Evolutionary conservation across 1,284 basidiomycete species (phyloP).

Genomic region (Fomitopsis palustris): DNA sequence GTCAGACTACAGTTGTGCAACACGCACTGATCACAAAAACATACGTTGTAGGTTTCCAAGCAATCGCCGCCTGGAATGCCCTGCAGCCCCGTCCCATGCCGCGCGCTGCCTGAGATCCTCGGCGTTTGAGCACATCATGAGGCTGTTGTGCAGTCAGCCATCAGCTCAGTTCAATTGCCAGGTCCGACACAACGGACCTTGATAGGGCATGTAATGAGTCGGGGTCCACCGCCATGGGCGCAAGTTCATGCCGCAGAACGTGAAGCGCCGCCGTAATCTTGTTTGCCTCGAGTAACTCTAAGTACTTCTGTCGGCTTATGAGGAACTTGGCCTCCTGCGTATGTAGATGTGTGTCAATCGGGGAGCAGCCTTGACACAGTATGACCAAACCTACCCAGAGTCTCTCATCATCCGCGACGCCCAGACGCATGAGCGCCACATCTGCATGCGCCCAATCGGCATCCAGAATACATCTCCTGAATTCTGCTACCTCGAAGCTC

Average conservation of each 20-base stretch:
- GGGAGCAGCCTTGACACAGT: conserved; percentile 6
- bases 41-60: conserved; percentile 82
- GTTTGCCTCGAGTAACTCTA: conserved; percentile 87
- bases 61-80: conserved; percentile 73
- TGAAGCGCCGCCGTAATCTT: conserved; percentile 82
- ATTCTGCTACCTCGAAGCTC: conserved; percentile 72
- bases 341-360: conserved; percentile 4
- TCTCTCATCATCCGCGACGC: conserved; percentile 61
- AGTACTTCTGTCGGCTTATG: conserved; percentile 93
- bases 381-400: conserved; percentile 51
- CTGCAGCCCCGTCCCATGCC: conserved; percentile 86
- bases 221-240: conserved; percentile 72
- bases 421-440: conserved; percentile 63
- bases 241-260: conserved; percentile 85
- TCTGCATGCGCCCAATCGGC: conserved; percentile 87
- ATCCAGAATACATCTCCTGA: conserved; percentile 78
- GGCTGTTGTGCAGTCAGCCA: conserved; percentile 37
- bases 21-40: conserved; percentile 19
- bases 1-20: not conserved
- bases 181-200: conserved; percentile 46
- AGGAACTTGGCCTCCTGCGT: conserved; percentile 79
- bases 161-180: not conserved
- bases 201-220: conserved; percentile 83
- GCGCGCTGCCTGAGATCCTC: conserved; percentile 82
- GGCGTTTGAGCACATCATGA: conserved; percentile 86